These are phyloP conservation scores for Penicillium psychrosexuale DNA, from an alignment of 2,329 filamentous ascomycete genomes.

Conservation along the genomic window DNA sequence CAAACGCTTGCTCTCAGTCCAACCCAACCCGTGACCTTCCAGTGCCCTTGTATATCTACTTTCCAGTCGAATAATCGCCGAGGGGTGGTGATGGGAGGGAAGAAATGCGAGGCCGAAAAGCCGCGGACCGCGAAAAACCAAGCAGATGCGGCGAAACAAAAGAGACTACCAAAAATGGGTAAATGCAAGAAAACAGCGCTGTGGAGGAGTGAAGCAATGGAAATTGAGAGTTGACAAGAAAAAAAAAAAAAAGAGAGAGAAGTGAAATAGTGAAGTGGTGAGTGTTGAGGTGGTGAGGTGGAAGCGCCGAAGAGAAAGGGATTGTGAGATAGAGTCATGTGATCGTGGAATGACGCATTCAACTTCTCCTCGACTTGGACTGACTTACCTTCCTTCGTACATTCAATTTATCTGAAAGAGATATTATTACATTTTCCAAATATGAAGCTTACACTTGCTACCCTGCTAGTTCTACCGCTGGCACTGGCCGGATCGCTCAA, in stretches of 20 bases:
- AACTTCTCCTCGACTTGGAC: not conserved
- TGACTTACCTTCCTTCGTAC: not conserved
- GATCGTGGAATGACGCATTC: constrained; percentile 17
- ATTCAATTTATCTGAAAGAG: not conserved
- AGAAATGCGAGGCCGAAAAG: not conserved
- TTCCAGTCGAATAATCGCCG: constrained; percentile 18
- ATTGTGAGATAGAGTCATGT: constrained; percentile 10
- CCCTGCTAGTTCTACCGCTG: constrained; percentile 55
- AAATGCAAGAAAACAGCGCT: constrained; percentile 5
- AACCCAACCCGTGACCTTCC: constrained; percentile 28
- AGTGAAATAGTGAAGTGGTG: not conserved
- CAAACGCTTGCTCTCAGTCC: constrained; percentile 33
- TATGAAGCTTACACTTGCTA: constrained; percentile 64
- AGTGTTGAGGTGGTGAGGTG: not conserved
- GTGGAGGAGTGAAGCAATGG: not conserved
- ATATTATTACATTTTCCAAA: not conserved
- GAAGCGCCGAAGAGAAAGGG: constrained; percentile 9
- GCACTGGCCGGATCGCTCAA: constrained; percentile 64
- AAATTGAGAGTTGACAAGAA: not conserved
- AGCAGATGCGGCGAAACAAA: not conserved
- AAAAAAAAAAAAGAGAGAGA: not conserved
- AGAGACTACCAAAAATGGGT: not conserved
- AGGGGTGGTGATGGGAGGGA: not conserved
- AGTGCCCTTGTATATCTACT: constrained; percentile 22
- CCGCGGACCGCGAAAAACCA: not conserved